Evolutionary conservation across 1,284 basidiomycete species (phyloP).

Genomic region (Tilletiopsis washingtonensis): DNA sequence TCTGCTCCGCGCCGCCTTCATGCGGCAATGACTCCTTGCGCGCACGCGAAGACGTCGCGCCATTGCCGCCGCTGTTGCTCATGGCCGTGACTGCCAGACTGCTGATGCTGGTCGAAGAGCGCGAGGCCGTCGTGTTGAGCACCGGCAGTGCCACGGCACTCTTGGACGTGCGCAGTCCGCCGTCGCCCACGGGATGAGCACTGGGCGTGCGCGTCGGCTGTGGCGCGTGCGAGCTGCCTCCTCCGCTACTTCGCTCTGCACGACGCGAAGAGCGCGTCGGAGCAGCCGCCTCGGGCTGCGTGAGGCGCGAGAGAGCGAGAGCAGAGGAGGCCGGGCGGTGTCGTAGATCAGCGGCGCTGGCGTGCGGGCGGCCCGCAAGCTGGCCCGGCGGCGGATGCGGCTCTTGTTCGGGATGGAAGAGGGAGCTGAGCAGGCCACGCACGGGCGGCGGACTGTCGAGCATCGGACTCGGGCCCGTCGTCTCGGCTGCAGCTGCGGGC

Average conservation of each 20-base stretch:
- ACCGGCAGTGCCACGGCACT: constrained; percentile 56
- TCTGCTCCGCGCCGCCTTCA: too few species aligned
- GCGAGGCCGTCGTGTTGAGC: constrained; percentile 51
- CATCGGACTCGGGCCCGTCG: background rate
- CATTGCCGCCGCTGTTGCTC: background rate
- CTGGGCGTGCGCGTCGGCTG: background rate
- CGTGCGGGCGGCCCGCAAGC: constrained; percentile 30
- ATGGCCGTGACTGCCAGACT: background rate
- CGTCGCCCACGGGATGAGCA: constrained; percentile 8
- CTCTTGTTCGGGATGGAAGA: constrained; percentile 40
- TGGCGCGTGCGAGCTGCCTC: background rate
- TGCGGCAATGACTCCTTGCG: too few species aligned
- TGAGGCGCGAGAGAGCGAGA: background rate
- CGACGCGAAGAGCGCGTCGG: too few species aligned
- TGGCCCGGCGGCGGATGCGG: constrained; percentile 35
- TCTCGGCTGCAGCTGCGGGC: background rate
- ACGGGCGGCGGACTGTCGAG: constrained; percentile 12
- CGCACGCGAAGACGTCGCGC: background rate
- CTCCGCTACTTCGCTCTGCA: background rate
- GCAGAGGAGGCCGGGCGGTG: background rate
- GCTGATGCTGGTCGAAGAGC: constrained; percentile 43
- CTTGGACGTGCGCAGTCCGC: constrained; percentile 56
- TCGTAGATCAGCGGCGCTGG: constrained; percentile 32
- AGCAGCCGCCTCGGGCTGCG: background rate
- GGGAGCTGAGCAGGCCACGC: constrained; percentile 39